Evolutionary conservation across 768 basidiomycete genomes (phyloP).

Genomic region (Boletus sp.): DNA sequence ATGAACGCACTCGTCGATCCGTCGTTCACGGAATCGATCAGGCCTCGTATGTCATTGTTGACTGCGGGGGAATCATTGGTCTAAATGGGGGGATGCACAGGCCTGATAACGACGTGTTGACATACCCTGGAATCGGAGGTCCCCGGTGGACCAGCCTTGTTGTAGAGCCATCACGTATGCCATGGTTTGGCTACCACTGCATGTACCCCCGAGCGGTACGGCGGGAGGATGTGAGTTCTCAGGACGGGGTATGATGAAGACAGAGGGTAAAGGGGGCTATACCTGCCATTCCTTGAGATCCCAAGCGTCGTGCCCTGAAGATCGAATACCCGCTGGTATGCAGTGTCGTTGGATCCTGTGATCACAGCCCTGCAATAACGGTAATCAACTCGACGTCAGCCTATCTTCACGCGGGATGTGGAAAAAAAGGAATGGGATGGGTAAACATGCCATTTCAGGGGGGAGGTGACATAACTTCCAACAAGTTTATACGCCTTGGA

Average conservation of each 20-base stretch:
- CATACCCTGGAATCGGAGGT: constrained; percentile 69
- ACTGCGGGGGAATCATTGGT: constrained; percentile 38
- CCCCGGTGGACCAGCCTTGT: constrained; percentile 70
- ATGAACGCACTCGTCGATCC: constrained; percentile 87
- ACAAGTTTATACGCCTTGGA: constrained; percentile 86
- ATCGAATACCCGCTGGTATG: constrained; percentile 67
- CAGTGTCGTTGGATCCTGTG: constrained; percentile 65
- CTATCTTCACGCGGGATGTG: not conserved
- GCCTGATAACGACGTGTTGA: not conserved
- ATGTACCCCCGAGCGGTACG: not conserved
- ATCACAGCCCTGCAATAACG: constrained; percentile 74
- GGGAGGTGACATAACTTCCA: constrained; percentile 87
- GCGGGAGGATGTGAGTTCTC: not conserved
- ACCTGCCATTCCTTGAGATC: constrained; percentile 87
- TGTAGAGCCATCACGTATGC: constrained; percentile 91
- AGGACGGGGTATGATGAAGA: not conserved
- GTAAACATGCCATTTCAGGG: constrained; percentile 71
- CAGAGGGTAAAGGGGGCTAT: not conserved
- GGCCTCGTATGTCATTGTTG: constrained; percentile 75
- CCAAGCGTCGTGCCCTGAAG: constrained; percentile 81
- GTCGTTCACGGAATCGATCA: constrained; percentile 85
- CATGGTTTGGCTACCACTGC: constrained; percentile 89
- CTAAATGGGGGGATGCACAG: not conserved
- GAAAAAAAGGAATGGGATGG: not conserved
- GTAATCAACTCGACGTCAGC: not conserved